phyloP scores from a whole-genome alignment of 805 yeast genomes.

The Naumovozyma dairenensis region DNA sequence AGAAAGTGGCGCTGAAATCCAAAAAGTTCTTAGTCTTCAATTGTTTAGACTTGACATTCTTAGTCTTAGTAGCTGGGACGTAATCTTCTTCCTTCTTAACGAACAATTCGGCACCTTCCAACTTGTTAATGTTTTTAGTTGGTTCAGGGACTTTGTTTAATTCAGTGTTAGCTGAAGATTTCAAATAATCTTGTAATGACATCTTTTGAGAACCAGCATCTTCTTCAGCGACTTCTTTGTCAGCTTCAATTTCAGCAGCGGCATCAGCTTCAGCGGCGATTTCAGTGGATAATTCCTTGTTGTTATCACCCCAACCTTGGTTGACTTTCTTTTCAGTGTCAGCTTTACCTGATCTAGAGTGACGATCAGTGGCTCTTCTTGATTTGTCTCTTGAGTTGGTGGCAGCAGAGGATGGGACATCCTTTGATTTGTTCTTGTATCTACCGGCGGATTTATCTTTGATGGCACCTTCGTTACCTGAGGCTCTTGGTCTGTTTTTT shows the following conservation, averaged over 20 bases:
- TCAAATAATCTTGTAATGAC: conserved; percentile 82
- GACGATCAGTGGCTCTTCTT: conserved; percentile 62
- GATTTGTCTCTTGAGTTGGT: conserved; percentile 48
- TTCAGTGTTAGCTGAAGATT: conserved; percentile 40
- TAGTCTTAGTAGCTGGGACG: conserved; percentile 50
- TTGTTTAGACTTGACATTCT: conserved; percentile 62
- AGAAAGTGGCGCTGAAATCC: conserved; percentile 64
- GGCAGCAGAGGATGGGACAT: conserved; percentile 43
- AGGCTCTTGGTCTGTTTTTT: conserved; percentile 55
- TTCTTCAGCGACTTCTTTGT: conserved; percentile 34
- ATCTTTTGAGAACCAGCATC: conserved; percentile 37
- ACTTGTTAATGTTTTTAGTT: conserved; percentile 17
- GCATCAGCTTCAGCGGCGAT: conserved; percentile 52
- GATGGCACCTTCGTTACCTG: conserved; percentile 86
- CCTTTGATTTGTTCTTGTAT: conserved; percentile 39
- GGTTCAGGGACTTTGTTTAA: conserved; percentile 43
- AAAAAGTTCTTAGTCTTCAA: conserved; percentile 73
- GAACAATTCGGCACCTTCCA: conserved; percentile 45
- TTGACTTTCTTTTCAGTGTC: conserved; percentile 78
- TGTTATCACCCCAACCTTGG: conserved; percentile 84
- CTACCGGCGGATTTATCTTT: conserved; percentile 66
- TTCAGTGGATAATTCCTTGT: conserved; percentile 58
- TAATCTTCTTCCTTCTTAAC: conserved; percentile 56
- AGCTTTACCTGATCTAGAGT: conserved; percentile 70
- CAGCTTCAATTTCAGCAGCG: conserved; percentile 51